These are phyloP conservation scores for Clavispora fructus DNA, from an alignment of 805 yeast genomes.

Conservation along the genomic window DNA sequence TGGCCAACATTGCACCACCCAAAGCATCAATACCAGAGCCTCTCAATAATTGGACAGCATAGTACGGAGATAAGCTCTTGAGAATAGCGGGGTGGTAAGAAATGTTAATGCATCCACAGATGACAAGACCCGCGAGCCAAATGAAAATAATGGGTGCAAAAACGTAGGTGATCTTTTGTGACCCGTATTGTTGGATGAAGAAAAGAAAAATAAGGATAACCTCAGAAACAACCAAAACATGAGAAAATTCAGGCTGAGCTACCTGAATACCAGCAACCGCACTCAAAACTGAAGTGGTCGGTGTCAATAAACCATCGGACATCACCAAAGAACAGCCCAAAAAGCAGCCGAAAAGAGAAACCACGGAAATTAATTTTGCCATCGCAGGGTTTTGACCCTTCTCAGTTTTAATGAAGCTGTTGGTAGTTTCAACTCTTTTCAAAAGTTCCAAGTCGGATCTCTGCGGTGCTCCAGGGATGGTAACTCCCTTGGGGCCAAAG, in stretches of 20 bases:
- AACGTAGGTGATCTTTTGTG: slow-evolving; percentile 39
- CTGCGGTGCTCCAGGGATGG: slow-evolving; percentile 36
- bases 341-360: slow-evolving; percentile 38
- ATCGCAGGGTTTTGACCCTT: slow-evolving; percentile 19
- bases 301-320: slow-evolving; percentile 58
- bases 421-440: slow-evolving; percentile 35
- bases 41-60: slow-evolving; percentile 43
- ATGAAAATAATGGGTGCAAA: slow-evolving; percentile 53
- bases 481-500: slow-evolving; percentile 43
- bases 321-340: slow-evolving; percentile 53
- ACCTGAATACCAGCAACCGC: slow-evolving; percentile 54
- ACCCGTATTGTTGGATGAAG: slow-evolving; percentile 45
- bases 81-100: slow-evolving; percentile 40
- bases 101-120: slow-evolving; percentile 45
- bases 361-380: slow-evolving; percentile 23
- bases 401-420: slow-evolving; percentile 16
- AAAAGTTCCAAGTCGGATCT: slow-evolving; percentile 23
- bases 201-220: slow-evolving; percentile 43
- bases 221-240: slow-evolving; percentile 46
- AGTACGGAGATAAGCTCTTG: slow-evolving; percentile 45
- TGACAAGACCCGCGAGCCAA: slow-evolving; percentile 45
- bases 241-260: slow-evolving; percentile 42
- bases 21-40: slow-evolving; percentile 39
- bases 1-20: slow-evolving; percentile 47
- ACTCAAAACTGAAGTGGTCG: slow-evolving; percentile 56